Conservation (phyloP, 2,329 filamentous ascomycete species). For the Nemania sp. region DNA sequence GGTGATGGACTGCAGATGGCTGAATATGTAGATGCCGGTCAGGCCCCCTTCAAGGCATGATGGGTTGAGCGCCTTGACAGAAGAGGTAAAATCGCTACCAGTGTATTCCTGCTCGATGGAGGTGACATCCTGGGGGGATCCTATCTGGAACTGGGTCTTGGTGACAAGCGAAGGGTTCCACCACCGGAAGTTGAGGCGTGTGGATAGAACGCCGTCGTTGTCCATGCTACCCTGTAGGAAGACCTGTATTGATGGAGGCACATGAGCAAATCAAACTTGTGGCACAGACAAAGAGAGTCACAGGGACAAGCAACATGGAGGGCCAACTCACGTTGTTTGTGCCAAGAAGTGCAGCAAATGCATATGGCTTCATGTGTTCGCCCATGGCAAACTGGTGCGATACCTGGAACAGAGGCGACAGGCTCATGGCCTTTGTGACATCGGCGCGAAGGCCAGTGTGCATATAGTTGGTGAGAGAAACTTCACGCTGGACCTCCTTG, state of each 20-base stretch:
- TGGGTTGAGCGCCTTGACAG: conserved; percentile 94
- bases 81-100: conserved; percentile 90
- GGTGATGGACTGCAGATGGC: conserved; percentile 92
- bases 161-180: conserved; percentile 80
- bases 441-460: conserved; percentile 96
- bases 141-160: conserved; percentile 86
- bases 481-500: conserved; percentile 93
- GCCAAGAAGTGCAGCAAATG: conserved; percentile 91
- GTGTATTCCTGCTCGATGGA: conserved; percentile 96
- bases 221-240: conserved; percentile 96
- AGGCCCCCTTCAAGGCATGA: conserved; percentile 88
- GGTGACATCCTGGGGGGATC: conserved; percentile 76
- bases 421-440: conserved; percentile 93
- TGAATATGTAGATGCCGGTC: conserved; percentile 93
- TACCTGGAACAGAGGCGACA: conserved; percentile 92
- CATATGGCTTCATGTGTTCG: conserved; percentile 90
- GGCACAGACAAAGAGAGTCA: background rate
- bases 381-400: conserved; percentile 97
- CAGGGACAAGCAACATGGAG: background rate
- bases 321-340: conserved; percentile 76
- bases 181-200: conserved; percentile 94
- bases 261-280: conserved; percentile 5
- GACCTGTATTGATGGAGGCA: conserved; percentile 58
- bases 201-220: conserved; percentile 85
- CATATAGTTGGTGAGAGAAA: conserved; percentile 94